Evolutionary conservation across 192 early-diverging fungal genomes (phyloP).

Genomic region (Chytriomyces confervae): DNA sequence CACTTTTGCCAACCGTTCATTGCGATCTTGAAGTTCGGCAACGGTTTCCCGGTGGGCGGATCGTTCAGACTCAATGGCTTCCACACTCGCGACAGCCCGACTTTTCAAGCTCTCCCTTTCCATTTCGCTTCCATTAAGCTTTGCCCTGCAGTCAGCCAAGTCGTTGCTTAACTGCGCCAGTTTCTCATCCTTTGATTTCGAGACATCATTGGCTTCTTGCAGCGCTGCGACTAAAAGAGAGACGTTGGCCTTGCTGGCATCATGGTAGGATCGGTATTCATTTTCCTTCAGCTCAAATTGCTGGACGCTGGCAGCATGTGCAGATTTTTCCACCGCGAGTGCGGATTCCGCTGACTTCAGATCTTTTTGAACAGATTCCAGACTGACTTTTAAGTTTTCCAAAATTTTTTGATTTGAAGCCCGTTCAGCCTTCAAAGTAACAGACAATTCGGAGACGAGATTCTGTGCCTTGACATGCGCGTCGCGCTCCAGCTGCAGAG

Average conservation of each 20-base stretch:
- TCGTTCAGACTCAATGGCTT: slow-evolving; percentile 2
- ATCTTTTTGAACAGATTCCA: neutral
- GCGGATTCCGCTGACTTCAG: neutral
- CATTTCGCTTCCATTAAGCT: neutral
- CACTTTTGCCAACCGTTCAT: neutral
- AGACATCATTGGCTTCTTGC: neutral
- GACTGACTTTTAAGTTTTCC: neutral
- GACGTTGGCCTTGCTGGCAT: neutral
- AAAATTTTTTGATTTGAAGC: neutral
- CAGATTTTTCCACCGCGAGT: neutral
- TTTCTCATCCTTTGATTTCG: slow-evolving; percentile 3
- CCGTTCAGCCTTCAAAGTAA: neutral
- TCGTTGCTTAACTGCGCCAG: neutral
- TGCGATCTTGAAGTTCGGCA: neutral
- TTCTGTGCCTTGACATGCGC: neutral
- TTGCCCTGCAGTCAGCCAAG: neutral
- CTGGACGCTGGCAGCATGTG: neutral
- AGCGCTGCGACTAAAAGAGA: neutral
- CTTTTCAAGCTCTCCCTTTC: slow-evolving; percentile 9
- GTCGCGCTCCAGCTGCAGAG: neutral
- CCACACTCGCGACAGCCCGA: neutral
- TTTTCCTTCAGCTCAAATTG: neutral
- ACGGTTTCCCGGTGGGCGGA: neutral
- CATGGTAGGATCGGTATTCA: slow-evolving; percentile 12
- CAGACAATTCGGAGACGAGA: neutral